These are phyloP conservation scores for Nakazawaea siamensis DNA, from an alignment of 805 yeast genomes.

Conservation along the genomic window DNA sequence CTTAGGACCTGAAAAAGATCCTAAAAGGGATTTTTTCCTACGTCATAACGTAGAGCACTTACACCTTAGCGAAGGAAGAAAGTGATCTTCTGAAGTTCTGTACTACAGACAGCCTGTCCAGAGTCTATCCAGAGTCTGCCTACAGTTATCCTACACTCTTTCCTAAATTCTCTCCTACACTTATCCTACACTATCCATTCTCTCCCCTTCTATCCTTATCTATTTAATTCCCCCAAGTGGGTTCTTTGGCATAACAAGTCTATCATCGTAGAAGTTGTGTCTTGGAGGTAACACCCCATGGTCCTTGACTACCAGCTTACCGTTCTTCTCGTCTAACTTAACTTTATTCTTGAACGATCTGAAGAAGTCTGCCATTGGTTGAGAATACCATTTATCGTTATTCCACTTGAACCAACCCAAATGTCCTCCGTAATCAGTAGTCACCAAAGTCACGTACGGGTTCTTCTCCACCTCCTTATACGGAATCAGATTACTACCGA, in stretches of 20 bases:
- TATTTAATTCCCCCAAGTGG: not conserved
- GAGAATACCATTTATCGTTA: constrained; percentile 61
- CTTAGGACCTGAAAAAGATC: no score
- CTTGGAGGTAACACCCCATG: not conserved
- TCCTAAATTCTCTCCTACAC: no score
- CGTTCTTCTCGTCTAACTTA: constrained; percentile 10
- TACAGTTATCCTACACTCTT: no score
- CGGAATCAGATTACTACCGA: constrained; percentile 47
- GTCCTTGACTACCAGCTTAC: constrained; percentile 1
- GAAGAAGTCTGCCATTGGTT: constrained; percentile 39
- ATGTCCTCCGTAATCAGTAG: constrained; percentile 73
- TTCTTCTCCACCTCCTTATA: constrained; percentile 38
- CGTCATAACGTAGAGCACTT: no score
- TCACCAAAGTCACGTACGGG: constrained; percentile 50
- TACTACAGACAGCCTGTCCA: no score
- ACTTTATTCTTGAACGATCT: constrained; percentile 23
- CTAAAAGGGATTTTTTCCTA: no score
- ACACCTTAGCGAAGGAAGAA: no score
- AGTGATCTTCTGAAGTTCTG: no score
- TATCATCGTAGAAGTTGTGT: not conserved
- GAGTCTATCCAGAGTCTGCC: no score
- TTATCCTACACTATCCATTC: no score
- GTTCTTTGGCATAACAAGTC: not conserved
- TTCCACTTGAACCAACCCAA: constrained; percentile 64
- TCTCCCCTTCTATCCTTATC: not conserved